A percentile compares a stretch with the other conserved stretches of the same genome.
Conservation (phyloP, 2,329 filamentous ascomycete genomes). For the Immersiporthe knoxdaviesiana region DNA sequence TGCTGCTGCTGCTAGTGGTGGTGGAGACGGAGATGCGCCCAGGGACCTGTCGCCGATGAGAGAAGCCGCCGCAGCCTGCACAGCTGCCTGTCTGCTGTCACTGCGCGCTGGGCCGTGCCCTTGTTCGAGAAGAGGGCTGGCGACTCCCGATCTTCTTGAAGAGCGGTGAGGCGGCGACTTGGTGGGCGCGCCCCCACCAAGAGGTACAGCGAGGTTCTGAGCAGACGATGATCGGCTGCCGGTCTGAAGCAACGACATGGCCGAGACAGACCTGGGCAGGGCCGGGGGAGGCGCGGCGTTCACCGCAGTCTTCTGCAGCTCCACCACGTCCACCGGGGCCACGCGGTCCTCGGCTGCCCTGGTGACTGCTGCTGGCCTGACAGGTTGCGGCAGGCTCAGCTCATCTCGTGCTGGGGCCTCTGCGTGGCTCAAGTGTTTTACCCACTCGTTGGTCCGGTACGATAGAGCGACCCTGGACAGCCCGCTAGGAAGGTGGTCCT, state of each 20-base stretch:
- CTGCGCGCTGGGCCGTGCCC: constrained; percentile 25
- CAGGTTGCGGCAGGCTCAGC: constrained; percentile 46
- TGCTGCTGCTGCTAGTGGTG: too few species aligned
- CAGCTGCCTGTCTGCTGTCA: constrained; percentile 25
- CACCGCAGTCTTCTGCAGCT: constrained; percentile 66
- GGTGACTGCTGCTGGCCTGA: constrained; percentile 34
- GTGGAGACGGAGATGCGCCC: constrained; percentile 33
- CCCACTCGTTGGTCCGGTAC: constrained; percentile 95
- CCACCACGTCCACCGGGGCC: constrained; percentile 65
- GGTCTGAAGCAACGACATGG: constrained; percentile 32
- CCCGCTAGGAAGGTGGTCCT: constrained; percentile 67
- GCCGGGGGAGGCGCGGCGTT: constrained; percentile 50
- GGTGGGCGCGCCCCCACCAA: neutral
- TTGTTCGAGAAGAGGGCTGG: neutral
- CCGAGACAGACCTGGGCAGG: constrained; percentile 37
- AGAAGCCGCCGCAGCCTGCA: constrained; percentile 31
- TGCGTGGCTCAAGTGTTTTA: constrained; percentile 80
- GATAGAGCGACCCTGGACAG: constrained; percentile 78
- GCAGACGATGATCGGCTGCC: constrained; percentile 25
- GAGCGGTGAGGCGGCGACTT: constrained; percentile 8
- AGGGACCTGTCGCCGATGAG: constrained; percentile 22
- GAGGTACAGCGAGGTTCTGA: constrained; percentile 4
- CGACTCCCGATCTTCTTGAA: neutral
- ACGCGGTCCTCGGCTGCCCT: constrained; percentile 51
- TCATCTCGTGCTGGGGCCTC: constrained; percentile 72